Evolutionary conservation across 2,329 filamentous ascomycete species (phyloP).

Genomic region (Verruconis gallopava): DNA sequence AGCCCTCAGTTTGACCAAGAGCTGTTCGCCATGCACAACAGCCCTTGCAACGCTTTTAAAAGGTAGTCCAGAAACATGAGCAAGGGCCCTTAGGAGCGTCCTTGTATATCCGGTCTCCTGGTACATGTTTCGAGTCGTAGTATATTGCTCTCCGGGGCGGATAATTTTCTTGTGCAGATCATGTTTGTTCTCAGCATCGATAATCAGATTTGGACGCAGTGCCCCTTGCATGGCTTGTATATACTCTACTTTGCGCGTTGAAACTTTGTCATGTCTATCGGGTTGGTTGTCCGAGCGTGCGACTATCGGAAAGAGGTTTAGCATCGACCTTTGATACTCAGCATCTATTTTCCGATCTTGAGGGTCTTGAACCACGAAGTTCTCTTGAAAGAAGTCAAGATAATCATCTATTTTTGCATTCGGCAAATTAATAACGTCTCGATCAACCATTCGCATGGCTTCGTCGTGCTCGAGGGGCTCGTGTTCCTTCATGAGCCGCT

Average conservation of each 20-base stretch:
- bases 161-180: background rate
- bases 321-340: slow-evolving; percentile 28
- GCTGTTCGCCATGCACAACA: no score
- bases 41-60: no score
- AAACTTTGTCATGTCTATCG: no score
- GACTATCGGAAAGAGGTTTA: slow-evolving; percentile 27
- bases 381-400: slow-evolving; percentile 65
- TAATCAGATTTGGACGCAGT: background rate
- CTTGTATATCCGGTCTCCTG: no score
- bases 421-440: slow-evolving; percentile 50
- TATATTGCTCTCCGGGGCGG: background rate
- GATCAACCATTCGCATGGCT: slow-evolving; percentile 43
- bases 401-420: slow-evolving; percentile 56
- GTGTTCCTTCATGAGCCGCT: slow-evolving; percentile 13
- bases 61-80: no score
- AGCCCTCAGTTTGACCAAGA: no score
- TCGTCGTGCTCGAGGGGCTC: slow-evolving; percentile 25
- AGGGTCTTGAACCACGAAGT: slow-evolving; percentile 40
- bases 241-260: slow-evolving; percentile 8
- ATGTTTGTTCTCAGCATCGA: background rate
- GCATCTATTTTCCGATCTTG: slow-evolving; percentile 23
- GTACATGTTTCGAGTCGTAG: no score
- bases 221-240: background rate
- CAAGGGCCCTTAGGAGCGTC: no score
- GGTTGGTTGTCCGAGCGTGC: slow-evolving; percentile 5